Conservation (phyloP, 2,329 filamentous ascomycete species). For the Trichophyton rubrum region DNA sequence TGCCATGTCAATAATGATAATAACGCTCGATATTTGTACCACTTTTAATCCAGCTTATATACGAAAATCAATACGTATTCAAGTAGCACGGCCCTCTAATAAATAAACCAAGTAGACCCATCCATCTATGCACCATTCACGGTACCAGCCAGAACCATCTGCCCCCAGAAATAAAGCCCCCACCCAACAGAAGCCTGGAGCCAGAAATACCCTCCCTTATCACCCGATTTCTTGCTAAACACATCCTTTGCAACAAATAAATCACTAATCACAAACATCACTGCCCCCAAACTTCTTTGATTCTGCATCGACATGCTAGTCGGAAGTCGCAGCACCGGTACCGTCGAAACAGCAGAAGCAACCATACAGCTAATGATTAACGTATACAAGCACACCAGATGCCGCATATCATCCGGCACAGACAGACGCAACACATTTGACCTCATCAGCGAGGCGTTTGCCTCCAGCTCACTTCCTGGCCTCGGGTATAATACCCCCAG, state of each 20-base stretch:
- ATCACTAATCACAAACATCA: conserved; percentile 23
- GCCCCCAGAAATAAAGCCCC: conserved; percentile 21
- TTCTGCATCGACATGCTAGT: conserved; percentile 8
- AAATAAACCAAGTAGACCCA: not conserved
- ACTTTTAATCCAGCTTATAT: not conserved
- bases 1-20: not conserved
- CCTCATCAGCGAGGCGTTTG: not conserved
- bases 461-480: not conserved
- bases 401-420: conserved; percentile 18
- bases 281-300: conserved; percentile 19
- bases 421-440: conserved; percentile 18
- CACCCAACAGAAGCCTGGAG: conserved; percentile 14
- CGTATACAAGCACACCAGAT: conserved; percentile 18
- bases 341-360: conserved; percentile 17
- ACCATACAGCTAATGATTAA: conserved; percentile 21
- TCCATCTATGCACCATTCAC: not conserved
- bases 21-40: not conserved
- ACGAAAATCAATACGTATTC: not conserved
- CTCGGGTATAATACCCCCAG: conserved; percentile 20
- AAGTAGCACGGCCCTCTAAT: not conserved
- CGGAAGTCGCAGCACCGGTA: conserved; percentile 2
- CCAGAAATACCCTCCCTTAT: conserved; percentile 11
- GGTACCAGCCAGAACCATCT: conserved; percentile 19
- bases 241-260: conserved; percentile 23
- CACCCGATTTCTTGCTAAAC: conserved; percentile 14